These are phyloP conservation scores for Ophiocordyceps camponoti-rufipedis DNA, from an alignment of 2,329 filamentous ascomycete species.

Conservation along the genomic window DNA sequence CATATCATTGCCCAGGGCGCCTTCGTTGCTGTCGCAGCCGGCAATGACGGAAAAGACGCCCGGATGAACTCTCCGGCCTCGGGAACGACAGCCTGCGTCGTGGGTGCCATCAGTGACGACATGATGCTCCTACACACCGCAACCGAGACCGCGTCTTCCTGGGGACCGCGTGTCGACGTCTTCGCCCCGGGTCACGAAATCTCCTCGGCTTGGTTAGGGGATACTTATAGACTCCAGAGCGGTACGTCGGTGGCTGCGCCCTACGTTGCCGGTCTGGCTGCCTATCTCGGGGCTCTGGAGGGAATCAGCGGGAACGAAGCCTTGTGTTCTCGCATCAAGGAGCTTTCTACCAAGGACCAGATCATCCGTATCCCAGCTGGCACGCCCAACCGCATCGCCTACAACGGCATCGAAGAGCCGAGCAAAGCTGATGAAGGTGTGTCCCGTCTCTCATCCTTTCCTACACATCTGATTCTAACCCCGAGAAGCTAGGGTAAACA, in stretches of 20 bases:
- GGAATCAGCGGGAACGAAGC: slow-evolving; percentile 24
- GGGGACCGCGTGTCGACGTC: slow-evolving; percentile 21
- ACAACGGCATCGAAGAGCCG: slow-evolving; percentile 24
- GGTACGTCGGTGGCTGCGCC: not conserved
- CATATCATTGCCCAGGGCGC: slow-evolving; percentile 24
- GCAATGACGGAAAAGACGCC: slow-evolving; percentile 15
- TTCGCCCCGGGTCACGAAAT: not conserved
- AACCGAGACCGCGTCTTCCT: too few species aligned
- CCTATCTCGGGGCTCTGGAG: not conserved
- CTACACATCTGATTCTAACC: too few species aligned
- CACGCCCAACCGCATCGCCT: slow-evolving; percentile 30
- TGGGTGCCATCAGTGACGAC: slow-evolving; percentile 2
- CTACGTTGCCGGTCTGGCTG: not conserved
- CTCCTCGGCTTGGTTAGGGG: not conserved
- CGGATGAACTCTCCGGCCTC: slow-evolving; percentile 6
- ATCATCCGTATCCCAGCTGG: slow-evolving; percentile 18
- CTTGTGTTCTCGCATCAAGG: slow-evolving; percentile 24
- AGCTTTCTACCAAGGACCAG: slow-evolving; percentile 19
- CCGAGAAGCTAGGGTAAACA: not conserved
- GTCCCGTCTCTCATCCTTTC: too few species aligned
- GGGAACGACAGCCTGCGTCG: slow-evolving; percentile 4
- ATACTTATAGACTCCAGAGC: not conserved
- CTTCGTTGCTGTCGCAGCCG: slow-evolving; percentile 31
- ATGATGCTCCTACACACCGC: too few species aligned
- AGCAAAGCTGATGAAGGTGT: too few species aligned